A percentile compares a stretch with the other conserved stretches of the same genome.
phyloP scores from a whole-genome alignment of 192 early-diverging fungal species.

The Coemansia sp. region DNA sequence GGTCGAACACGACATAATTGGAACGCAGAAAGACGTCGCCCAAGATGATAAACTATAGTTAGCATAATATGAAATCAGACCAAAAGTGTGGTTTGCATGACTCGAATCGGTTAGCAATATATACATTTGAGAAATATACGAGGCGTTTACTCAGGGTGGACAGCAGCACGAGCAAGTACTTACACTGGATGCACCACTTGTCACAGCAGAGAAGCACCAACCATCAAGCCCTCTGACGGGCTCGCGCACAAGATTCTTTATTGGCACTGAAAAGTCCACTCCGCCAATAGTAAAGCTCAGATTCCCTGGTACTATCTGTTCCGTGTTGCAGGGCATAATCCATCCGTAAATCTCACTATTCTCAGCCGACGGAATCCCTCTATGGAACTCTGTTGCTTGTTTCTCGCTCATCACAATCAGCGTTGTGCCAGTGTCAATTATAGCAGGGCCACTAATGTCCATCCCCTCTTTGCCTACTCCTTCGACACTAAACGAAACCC shows the following conservation, averaged over 20 bases:
- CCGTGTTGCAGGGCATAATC: conserved; percentile 54
- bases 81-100: conserved; percentile 4
- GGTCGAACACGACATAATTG: conserved; percentile 66
- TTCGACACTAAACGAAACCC: conserved; percentile 32
- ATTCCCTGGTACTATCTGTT: conserved; percentile 46
- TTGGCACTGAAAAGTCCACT: conserved; percentile 41
- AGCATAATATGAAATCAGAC: background rate
- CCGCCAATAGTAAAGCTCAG: conserved; percentile 47
- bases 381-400: conserved; percentile 58
- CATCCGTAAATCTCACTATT: conserved; percentile 54
- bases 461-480: conserved; percentile 37
- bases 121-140: background rate
- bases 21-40: conserved; percentile 70
- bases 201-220: conserved; percentile 55
- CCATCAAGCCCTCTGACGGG: conserved; percentile 52
- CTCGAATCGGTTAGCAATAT: background rate
- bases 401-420: conserved; percentile 59
- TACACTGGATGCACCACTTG: conserved; percentile 48
- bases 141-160: background rate
- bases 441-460: conserved; percentile 49
- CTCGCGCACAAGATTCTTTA: conserved; percentile 49
- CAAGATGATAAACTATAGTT: conserved; percentile 56
- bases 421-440: conserved; percentile 68
- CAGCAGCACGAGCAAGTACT: conserved; percentile 7
- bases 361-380: conserved; percentile 46